phyloP scores from a whole-genome alignment of 768 basidiomycete genomes.

The Clitopilus hobsonii region DNA sequence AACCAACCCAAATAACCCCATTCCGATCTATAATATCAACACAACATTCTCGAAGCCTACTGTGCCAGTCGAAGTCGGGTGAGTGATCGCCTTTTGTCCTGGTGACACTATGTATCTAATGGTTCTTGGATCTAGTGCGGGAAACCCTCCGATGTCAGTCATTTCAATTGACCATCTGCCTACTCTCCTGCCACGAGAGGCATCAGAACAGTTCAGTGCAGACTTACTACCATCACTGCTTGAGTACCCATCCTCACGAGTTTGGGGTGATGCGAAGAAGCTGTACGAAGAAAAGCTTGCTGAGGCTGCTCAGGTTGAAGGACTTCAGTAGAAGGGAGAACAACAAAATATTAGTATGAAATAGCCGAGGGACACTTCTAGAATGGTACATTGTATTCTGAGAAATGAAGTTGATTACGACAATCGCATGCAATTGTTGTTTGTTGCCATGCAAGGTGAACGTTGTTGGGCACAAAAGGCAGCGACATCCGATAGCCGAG shows the following conservation, averaged over 20 bases:
- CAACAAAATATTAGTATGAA: too few relatives aligned
- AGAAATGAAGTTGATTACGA: background rate
- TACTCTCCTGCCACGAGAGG: slow-evolving; percentile 90
- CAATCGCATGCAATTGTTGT: background rate
- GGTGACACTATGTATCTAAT: background rate
- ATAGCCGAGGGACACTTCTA: background rate
- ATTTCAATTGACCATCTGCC: slow-evolving; percentile 97
- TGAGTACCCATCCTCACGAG: slow-evolving; percentile 72
- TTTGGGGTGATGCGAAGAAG: slow-evolving; percentile 86
- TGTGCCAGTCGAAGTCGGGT: slow-evolving; percentile 80
- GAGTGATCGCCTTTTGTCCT: slow-evolving; percentile 23
- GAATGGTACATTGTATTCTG: background rate
- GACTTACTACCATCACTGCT: slow-evolving; percentile 85
- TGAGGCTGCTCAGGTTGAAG: slow-evolving; percentile 38
- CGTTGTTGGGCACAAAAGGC: background rate
- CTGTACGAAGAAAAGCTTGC: slow-evolving; percentile 61
- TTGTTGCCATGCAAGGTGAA: background rate
- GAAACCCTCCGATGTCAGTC: slow-evolving; percentile 70
- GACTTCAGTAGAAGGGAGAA: slow-evolving; percentile 20
- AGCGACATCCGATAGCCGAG: background rate
- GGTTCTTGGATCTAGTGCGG: slow-evolving; percentile 35
- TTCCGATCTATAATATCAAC: slow-evolving; percentile 91
- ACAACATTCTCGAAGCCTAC: slow-evolving; percentile 93
- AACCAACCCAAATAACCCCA: slow-evolving; percentile 96
- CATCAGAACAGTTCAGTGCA: slow-evolving; percentile 91